phyloP scores from a whole-genome alignment of 805 yeast genomes.

The Saturnispora quitensis region DNA sequence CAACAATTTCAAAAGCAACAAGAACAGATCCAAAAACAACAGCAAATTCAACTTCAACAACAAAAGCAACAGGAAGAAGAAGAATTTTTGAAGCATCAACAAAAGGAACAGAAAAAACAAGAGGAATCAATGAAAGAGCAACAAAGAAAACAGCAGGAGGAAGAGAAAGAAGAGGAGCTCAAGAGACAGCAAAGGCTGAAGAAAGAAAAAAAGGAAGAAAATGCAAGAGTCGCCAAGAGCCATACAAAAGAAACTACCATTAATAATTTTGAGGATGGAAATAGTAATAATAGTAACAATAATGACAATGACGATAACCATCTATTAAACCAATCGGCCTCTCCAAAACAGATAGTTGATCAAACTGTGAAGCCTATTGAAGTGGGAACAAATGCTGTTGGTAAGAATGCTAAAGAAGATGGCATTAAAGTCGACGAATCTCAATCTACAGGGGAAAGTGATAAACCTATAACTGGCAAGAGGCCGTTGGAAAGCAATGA shows the following conservation, averaged over 20 bases:
- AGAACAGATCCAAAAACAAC: conserved; percentile 2
- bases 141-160: neutral
- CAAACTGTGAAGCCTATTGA: neutral
- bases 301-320: neutral
- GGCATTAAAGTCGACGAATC: neutral
- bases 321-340: neutral
- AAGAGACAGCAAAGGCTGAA: neutral
- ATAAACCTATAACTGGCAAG: neutral
- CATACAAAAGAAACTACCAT: no score
- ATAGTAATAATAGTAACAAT: neutral
- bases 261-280: neutral
- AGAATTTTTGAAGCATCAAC: conserved; percentile 1
- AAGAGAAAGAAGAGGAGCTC: neutral
- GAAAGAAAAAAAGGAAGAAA: neutral
- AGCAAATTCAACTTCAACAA: neutral
- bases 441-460: neutral
- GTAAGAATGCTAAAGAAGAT: neutral
- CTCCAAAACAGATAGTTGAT: neutral
- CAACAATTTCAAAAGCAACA: conserved; percentile 1
- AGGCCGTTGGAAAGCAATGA: neutral
- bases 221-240: neutral
- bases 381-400: neutral
- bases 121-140: neutral
- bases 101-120: conserved; percentile 1
- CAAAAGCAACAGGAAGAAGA: conserved; percentile 3